Evolutionary conservation across 2,329 filamentous ascomycete species (phyloP), one percentile per base, ranked within the genome.

Genomic region (Fonsecaea erecta): DNA sequence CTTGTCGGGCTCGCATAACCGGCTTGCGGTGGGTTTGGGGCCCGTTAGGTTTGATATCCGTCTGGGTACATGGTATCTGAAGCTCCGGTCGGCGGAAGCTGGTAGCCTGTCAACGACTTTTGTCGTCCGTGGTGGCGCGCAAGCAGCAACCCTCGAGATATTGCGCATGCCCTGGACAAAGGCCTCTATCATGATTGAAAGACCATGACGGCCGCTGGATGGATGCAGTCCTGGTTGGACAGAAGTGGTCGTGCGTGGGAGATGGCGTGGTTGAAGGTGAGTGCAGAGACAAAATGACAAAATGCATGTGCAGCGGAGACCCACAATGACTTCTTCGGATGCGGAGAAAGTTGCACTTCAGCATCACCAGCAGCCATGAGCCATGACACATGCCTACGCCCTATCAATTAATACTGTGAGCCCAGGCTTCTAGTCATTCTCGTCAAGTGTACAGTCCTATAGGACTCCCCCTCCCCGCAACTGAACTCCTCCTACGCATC

Each of bases 61-160:
- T 52, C 67, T 60, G 12, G 70, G 70, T 14, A 70, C 18, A 51
- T 72, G 70, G 43, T 72, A 72, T 65, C 52, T 68, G 62, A 70
- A 71, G 57, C 53, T 68, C 54, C 52, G 52, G 40, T 65, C 43
- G 35, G 32, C 51, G 24, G 34, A 59, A 24, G 51, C 28, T 52
- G 63, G 46, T 28, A 67, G 63, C 37, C 62, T 60, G 58, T 66
- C 65, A 35, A 54, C 60, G 7, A 67, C 60, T 60, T 56, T 54
- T 52, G 64, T 67, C 24, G 62, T 21, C 30, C 55, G 62, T 21
- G 21, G 2, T 40, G 62, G 52, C 32, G 60, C 56, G n/a, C 67
- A 32, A n/a, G 64, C 37, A 16, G 58, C 52, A 24, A 62, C 51
- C 28, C 60, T 65, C 35, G 62, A 67, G 67, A 68, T 62, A 68